Conservation (phyloP, 2,329 filamentous ascomycete species). For the Colletotrichum navitas region DNA sequence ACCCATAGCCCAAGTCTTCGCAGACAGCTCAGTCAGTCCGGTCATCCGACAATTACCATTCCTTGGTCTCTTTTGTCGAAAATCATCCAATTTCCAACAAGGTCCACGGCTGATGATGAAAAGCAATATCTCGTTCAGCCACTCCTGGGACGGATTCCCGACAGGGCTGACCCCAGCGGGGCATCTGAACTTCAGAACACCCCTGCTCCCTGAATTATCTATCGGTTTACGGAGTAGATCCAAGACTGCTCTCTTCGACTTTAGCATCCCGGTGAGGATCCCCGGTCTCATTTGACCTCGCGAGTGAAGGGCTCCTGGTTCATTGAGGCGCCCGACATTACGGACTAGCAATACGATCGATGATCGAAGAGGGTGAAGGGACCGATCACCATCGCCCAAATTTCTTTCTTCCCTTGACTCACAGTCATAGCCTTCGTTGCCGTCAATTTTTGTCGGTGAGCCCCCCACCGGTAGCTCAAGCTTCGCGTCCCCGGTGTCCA, state of each 20-base stretch:
- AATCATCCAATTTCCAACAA: conserved; percentile 37
- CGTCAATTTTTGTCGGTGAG: conserved; percentile 38
- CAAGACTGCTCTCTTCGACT: conserved; percentile 37
- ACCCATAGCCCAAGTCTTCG: conserved; percentile 6
- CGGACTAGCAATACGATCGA: conserved; percentile 21
- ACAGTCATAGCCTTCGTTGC: conserved; percentile 11
- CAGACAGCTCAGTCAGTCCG: conserved; percentile 13
- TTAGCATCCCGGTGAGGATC: conserved; percentile 42
- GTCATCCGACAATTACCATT: conserved; percentile 5
- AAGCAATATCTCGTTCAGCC: conserved; percentile 33
- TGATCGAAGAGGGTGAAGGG: conserved; percentile 24
- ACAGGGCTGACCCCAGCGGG: conserved; percentile 43
- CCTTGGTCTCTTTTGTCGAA: conserved; percentile 2
- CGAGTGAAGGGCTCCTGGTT: conserved; percentile 40
- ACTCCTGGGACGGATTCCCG: conserved; percentile 26
- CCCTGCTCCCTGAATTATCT: conserved; percentile 37
- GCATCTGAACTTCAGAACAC: conserved; percentile 29
- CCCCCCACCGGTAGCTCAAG: conserved; percentile 32
- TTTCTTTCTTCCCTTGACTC: conserved; percentile 26
- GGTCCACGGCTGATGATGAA: conserved; percentile 38
- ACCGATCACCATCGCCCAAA: conserved; percentile 14
- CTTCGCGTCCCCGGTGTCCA: conserved; percentile 39
- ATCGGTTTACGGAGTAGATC: conserved; percentile 9
- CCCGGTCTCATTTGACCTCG: conserved; percentile 34
- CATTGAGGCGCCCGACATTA: conserved; percentile 15